Evolutionary conservation across 2,329 filamentous ascomycete genomes (phyloP), one percentile per base, ranked within the genome.

Genomic region (Fusarium sp.): DNA sequence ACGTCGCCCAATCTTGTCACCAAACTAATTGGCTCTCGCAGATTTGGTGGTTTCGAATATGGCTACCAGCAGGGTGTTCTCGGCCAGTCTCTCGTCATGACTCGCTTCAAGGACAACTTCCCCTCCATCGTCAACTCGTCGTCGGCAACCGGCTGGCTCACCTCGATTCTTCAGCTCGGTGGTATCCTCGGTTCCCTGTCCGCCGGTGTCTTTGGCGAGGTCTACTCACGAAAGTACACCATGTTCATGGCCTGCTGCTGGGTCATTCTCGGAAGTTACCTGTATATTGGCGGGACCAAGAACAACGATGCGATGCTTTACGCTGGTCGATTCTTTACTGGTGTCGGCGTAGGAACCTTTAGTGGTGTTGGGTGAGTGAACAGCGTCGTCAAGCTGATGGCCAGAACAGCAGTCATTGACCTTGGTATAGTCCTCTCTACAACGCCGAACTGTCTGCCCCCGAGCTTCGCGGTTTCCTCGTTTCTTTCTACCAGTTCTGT

Each of bases 401-500:
- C 5, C 0, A 32, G n/a, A 4, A 17, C 38, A 29, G 3, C 2
- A 36, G 19, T 4, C 19, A 21, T 17, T 60, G 19, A 54, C 31
- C 4, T 14, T 6, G 19, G 6, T 5, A 35, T 29, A 60, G 57
- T 8, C 80, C 80, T 2, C 64, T 82, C 0, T 83, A 83, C 66
- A 81, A 81, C 43, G 79, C 80, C 23, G 83, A 85, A 67, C 74
- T 81, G 6, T 81, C 83, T 2, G 81, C 86, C 9, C 87, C 88
- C 1, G 87, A 90, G 70, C 80, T 89, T n/a, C 79, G 88, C 53
- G 88, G 88, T 33, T 82, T 86, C 14, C 78, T 90, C 2, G 85
- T 90, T 13, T 85, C 83, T 6, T 78, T 89, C 9, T 87, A 90
- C 57, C 87, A 88, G 61, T 79, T 90, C 14, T 62, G 57, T 9